Base-by-base conservation (phyloP, 495 filamentous ascomycete species). In the Achaetomiella virescens region DNA sequence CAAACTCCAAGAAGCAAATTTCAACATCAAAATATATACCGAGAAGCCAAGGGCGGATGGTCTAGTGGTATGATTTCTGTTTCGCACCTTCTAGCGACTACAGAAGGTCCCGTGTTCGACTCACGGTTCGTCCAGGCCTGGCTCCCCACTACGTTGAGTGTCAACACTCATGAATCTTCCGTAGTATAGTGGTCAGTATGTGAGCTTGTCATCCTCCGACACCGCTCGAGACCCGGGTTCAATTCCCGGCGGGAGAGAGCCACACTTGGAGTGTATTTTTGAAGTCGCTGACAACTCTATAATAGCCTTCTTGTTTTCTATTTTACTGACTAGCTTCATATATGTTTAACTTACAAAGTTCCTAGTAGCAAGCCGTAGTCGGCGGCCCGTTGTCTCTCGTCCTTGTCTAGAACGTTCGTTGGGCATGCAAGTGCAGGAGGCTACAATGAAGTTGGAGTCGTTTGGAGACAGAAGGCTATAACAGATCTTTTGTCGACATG, bases 101-200 rank as follows among this genome's bases (percentile, higher is more conserved):
- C 48, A 35, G n/a, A 41, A 55, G 52, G 52, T 48, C 44, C 21
- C 24, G 27, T 24, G 52, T 55, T 55, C 42, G 43, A 48, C 25
- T 48, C 43, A 24, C 40, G 17, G 27, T 43, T 42, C 51, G 40
- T 36, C 52, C 44, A 38, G 4, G 46, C 43, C 18, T n/a, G 3
- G 17, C 25, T 31, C 43, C 43, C 43, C 4, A 27, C 43, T 11
- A 22, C 43, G 22, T 48, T 48, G 46, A 54, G 24, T 44, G 41
- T 12, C 17, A 43, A 35, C 38, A 43, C 22, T 36, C 35, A 40
- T 40, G 14, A 37, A 20, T 52, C 41, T 52, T 27, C 22, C 37
- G 27, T 44, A 45, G 17, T 36, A 37, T 42, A 42, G 24, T 40
- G 40, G 40, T 20, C 35, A 52, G 37, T 37, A 21, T 24, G 35